A percentile compares a stretch with the other conserved stretches of the same genome.
phyloP scores from a whole-genome alignment of 352 stramenopile species.

The Paralagenidium karlingii region DNA sequence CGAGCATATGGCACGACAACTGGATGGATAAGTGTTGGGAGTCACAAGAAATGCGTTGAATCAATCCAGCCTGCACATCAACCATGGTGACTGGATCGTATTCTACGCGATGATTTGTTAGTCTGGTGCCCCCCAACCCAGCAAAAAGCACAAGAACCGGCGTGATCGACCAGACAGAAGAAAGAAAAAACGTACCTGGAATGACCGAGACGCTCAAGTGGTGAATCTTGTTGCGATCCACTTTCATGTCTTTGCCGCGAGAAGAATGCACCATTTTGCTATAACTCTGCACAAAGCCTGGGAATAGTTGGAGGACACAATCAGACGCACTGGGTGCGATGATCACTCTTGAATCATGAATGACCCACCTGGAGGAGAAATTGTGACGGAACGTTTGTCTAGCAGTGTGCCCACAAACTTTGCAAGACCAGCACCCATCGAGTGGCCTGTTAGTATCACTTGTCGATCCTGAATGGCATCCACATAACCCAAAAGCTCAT shows the following conservation, averaged over 20 bases:
- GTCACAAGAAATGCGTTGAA: constrained; percentile 84
- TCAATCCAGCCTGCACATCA: constrained; percentile 78
- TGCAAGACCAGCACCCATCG: constrained; percentile 79
- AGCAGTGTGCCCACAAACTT: constrained; percentile 73
- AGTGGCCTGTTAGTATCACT: constrained; percentile 80
- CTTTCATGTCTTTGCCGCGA: constrained; percentile 47
- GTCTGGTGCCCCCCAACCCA: too few species aligned
- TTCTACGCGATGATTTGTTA: too few species aligned
- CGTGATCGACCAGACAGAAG: constrained; percentile 1
- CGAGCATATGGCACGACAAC: constrained; percentile 86
- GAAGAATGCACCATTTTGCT: constrained; percentile 81
- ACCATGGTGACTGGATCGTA: constrained; percentile 85
- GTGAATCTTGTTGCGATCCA: constrained; percentile 65
- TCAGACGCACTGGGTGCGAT: not conserved
- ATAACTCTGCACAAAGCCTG: constrained; percentile 81
- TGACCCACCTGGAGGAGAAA: constrained; percentile 53
- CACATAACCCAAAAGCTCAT: constrained; percentile 75
- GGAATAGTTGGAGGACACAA: not conserved
- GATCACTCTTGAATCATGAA: not conserved
- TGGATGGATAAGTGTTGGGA: constrained; percentile 81
- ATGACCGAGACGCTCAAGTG: constrained; percentile 78
- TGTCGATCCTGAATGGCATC: constrained; percentile 65
- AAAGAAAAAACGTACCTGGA: constrained; percentile 12
- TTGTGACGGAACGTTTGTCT: constrained; percentile 65
- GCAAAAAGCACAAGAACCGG: not conserved